phyloP scores from a whole-genome alignment of 345 rosid species.

The Ceriops tagal region DNA sequence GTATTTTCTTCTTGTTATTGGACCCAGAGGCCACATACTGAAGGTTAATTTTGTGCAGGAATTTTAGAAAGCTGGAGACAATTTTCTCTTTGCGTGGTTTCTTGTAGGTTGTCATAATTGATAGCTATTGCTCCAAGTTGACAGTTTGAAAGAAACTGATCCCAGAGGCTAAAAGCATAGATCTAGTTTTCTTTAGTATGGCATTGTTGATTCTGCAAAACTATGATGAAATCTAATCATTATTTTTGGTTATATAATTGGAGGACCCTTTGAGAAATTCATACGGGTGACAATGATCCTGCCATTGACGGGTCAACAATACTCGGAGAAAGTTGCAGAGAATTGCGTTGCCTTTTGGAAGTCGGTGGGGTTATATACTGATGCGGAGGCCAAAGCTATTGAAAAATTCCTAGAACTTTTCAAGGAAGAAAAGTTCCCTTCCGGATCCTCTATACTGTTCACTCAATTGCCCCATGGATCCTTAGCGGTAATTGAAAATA shows the following conservation, averaged over 20 bases:
- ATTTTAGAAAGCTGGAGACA: too few relatives aligned
- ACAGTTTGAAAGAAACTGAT: too few relatives aligned
- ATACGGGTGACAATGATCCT: slow-evolving; percentile 53
- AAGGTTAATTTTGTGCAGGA: too few relatives aligned
- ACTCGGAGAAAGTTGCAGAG: slow-evolving; percentile 69
- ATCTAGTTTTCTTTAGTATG: too few relatives aligned
- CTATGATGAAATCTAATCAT: too few relatives aligned
- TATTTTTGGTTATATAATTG: neutral
- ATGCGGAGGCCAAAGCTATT: slow-evolving; percentile 66
- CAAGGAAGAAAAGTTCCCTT: slow-evolving; percentile 57
- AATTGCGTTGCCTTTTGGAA: slow-evolving; percentile 75
- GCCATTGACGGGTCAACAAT: slow-evolving; percentile 65
- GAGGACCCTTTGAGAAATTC: slow-evolving; percentile 68
- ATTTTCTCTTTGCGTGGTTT: too few relatives aligned
- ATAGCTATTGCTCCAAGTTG: too few relatives aligned
- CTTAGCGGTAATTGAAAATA: slow-evolving; percentile 39
- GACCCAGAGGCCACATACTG: too few relatives aligned
- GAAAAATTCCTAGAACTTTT: slow-evolving; percentile 52
- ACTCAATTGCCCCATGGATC: slow-evolving; percentile 51
- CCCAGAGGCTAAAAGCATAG: too few relatives aligned
- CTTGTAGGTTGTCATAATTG: too few relatives aligned
- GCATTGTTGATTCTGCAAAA: too few relatives aligned
- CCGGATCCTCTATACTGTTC: slow-evolving; percentile 72
- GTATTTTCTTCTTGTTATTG: too few relatives aligned
- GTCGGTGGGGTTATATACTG: slow-evolving; percentile 58